Evolutionary conservation across 2,329 filamentous ascomycete species (phyloP), one percentile per base, ranked within the genome.

Genomic region (Rhinocladiella similis): DNA sequence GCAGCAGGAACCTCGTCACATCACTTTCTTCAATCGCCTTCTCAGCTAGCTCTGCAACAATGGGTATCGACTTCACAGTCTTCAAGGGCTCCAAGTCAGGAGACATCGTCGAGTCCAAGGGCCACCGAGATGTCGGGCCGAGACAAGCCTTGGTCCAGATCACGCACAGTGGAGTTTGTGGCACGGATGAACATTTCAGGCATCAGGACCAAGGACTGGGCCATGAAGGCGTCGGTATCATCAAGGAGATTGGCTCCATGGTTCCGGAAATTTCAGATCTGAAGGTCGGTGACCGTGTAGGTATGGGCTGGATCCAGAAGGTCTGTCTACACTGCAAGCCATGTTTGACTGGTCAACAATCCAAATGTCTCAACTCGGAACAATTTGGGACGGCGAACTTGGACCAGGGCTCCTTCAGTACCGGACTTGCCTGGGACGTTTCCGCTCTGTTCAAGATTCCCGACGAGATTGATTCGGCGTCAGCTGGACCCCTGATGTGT

Each of bases 261-360:
- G 64, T 65, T 1, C 20, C 55, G 12, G 33, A 50, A 18, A 50
- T 62, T 12, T 57, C 54, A 10, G 57, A 62, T 19, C 35, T 60
- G 51, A 60, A 59, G 27, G 46, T 60, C 10, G 63, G 62, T 10
- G 62, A 65, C 27, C 60, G 57, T 19, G 63, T 66, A 19, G 64
- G 64, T 10, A 63, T 65, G 50, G 59, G 61, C 20, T 58, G 56
- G 58, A 58, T 59, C 27, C 61, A 63, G 49, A 59, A 52, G 42
- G 39, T 61, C 16, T 65, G 62, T 36, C 53, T 56, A 1, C 41
- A 60, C 39, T 65, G 62, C 46, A 61, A 61, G 39, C 56, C 50
- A n/a, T 65, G 63, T 45, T 50, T 65, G 43, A 64, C 62, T 20
- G 67, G 67, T 18, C 60, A 61, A 41, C 67, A 70, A 19, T 67